phyloP scores from a whole-genome alignment of 139 green algal species.

The Spirogloea muscicola region DNA sequence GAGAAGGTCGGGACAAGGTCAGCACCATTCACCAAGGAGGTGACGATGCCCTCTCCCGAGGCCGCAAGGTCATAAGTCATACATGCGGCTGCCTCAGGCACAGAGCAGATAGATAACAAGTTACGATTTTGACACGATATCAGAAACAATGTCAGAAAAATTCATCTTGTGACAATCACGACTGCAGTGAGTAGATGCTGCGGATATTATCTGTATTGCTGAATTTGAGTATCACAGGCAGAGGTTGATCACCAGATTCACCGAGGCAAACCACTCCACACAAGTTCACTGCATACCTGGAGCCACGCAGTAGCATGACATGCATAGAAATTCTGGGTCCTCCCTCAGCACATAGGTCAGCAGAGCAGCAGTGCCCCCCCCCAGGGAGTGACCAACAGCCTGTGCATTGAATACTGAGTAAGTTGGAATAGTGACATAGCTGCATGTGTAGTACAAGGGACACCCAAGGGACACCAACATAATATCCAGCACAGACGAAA shows the following conservation, averaged over 20 bases:
- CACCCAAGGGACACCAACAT: too few relatives aligned
- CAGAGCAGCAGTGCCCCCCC: conserved; percentile 51
- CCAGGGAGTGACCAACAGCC: conserved; percentile 53
- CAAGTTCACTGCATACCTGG: conserved; percentile 20
- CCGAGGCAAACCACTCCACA: not conserved
- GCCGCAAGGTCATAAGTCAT: conserved; percentile 50
- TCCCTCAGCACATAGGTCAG: conserved; percentile 53
- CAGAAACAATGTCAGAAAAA: not conserved
- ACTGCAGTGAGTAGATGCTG: not conserved
- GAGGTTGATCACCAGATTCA: not conserved
- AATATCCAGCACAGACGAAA: too few relatives aligned
- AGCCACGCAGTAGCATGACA: conserved; percentile 48
- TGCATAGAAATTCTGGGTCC: conserved; percentile 15
- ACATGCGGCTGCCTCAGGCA: conserved; percentile 41
- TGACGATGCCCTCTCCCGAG: conserved; percentile 50
- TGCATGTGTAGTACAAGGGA: too few relatives aligned
- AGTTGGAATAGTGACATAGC: too few relatives aligned
- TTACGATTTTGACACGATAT: conserved; percentile 2
- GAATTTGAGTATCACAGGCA: not conserved
- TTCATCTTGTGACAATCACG: not conserved
- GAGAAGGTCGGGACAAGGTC: conserved; percentile 57
- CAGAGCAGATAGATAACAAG: conserved; percentile 14
- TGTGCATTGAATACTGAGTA: too few relatives aligned
- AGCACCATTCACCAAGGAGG: conserved; percentile 48
- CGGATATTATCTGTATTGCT: not conserved